Evolutionary conservation across 2,329 filamentous ascomycete species (phyloP).

Genomic region (Aspergillus fijiensis): DNA sequence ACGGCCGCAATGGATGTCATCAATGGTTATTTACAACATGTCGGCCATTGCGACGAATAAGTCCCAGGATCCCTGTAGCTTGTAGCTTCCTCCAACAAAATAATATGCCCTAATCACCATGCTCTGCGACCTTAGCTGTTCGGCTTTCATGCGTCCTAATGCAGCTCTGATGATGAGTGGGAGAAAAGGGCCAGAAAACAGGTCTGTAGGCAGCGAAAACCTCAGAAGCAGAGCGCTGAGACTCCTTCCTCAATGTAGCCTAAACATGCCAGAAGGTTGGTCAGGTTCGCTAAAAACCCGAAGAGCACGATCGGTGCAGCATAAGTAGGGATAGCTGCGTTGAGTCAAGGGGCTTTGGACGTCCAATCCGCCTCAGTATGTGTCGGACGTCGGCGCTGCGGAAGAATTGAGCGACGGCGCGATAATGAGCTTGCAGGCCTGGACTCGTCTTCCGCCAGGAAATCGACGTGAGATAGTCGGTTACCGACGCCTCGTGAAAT

Average conservation of each 20-base stretch:
- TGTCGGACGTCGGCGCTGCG: constrained; percentile 39
- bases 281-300: not conserved
- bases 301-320: not conserved
- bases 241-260: not conserved
- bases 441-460: constrained; percentile 39
- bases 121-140: not conserved
- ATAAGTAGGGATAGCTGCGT: too few relatives aligned
- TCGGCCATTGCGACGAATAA: not conserved
- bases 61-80: not conserved
- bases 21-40: not conserved
- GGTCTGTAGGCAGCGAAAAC: not conserved
- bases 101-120: not conserved
- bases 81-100: not conserved
- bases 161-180: not conserved
- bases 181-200: not conserved
- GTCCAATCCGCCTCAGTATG: constrained; percentile 41
- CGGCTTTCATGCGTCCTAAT: not conserved
- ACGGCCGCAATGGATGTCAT: not conserved
- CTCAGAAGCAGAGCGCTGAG: not conserved
- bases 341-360: constrained; percentile 14
- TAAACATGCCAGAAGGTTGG: not conserved
- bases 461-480: constrained; percentile 38
- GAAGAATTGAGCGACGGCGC: constrained; percentile 38
- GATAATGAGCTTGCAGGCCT: constrained; percentile 33
- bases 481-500: constrained; percentile 39